Evolutionary conservation across 2,329 filamentous ascomycete species (phyloP).

Genomic region (Alternaria gansuensis): DNA sequence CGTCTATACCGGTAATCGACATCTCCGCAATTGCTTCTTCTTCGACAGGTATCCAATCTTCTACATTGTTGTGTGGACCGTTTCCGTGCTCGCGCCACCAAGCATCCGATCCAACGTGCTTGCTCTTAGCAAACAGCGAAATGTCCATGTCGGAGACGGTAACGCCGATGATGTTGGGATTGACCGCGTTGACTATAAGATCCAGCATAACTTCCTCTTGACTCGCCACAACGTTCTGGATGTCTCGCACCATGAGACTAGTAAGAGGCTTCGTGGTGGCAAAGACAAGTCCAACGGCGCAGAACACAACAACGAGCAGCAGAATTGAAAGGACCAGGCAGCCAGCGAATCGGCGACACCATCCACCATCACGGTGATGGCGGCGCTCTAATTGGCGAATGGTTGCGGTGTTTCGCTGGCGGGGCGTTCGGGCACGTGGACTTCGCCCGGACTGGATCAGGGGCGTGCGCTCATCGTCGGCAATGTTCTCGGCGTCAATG

Average conservation of each 20-base stretch:
- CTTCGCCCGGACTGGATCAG: conserved; percentile 73
- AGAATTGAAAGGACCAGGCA: conserved; percentile 86
- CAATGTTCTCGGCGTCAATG: conserved; percentile 79
- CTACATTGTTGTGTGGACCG: conserved; percentile 32
- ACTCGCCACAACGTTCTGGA: conserved; percentile 90
- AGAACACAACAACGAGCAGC: conserved; percentile 81
- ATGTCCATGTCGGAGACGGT: conserved; percentile 87
- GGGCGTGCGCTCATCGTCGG: conserved; percentile 88
- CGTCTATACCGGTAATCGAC: conserved; percentile 52
- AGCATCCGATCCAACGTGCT: conserved; percentile 74
- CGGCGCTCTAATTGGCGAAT: conserved; percentile 78
- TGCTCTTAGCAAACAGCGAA: conserved; percentile 93
- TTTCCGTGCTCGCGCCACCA: conserved; percentile 54
- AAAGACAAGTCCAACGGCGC: conserved; percentile 86
- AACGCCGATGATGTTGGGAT: conserved; percentile 91
- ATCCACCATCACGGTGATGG: conserved; percentile 61
- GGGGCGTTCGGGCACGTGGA: conserved; percentile 60
- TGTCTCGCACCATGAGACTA: conserved; percentile 78
- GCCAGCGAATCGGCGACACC: conserved; percentile 79
- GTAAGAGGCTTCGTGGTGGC: conserved; percentile 88
- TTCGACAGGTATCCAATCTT: conserved; percentile 41
- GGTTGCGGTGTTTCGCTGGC: conserved; percentile 64
- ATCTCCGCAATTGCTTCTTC: conserved; percentile 17
- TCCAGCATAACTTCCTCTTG: conserved; percentile 97
- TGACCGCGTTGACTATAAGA: conserved; percentile 84